Base-by-base conservation (phyloP, 345 rosid species). In the Euphorbia tirucalli region DNA sequence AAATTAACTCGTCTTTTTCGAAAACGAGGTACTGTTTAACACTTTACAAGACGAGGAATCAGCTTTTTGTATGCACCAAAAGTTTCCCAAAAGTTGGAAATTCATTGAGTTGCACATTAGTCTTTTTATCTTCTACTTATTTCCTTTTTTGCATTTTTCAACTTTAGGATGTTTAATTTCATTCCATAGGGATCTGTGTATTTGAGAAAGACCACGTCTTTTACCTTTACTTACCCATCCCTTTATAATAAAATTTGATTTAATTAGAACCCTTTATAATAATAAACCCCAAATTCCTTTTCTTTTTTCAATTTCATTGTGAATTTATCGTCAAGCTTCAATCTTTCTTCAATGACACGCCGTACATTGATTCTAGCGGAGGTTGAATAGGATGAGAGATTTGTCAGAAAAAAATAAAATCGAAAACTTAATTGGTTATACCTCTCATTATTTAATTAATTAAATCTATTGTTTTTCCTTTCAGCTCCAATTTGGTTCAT, bases 401-500 rank as follows among this genome's bases (percentile, higher is more conserved):
- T 57, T 61, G 73, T 58, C 65, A 65, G 37, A 30, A 24, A n/a
- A n/a, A 56, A 61, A n/a, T 71, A 71, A 58, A 77, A 56, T 60
- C 41, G 68, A 69, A 54, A 74, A n/a, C n/a, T n/a, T n/a, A n/a
- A 50, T 59, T 43, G 68, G 83, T 32, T 76, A 30, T 13, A 56
- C 4, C 72, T 76, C 62, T 74, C 65, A 49, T 57, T 65, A 32
- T 66, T 76, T 65, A 19, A 11, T 52, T 22, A 56, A 22, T 56
- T 56, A 61, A 60, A 28, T 58, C 73, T 48, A 32, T 61, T 75
- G 67, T 71, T 80, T 77, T 68, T 66, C 41, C 25, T 50, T 73
- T 64, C 32, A 71, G 76, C 70, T 72, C 78, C 81, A 75, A 28
- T 63, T 65, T 73, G 74, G 76, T 79, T 75, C 79, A 64, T 79